phyloP scores from a whole-genome alignment of 73 alveolate species.

The Tetrahymena malaccensis region DNA sequence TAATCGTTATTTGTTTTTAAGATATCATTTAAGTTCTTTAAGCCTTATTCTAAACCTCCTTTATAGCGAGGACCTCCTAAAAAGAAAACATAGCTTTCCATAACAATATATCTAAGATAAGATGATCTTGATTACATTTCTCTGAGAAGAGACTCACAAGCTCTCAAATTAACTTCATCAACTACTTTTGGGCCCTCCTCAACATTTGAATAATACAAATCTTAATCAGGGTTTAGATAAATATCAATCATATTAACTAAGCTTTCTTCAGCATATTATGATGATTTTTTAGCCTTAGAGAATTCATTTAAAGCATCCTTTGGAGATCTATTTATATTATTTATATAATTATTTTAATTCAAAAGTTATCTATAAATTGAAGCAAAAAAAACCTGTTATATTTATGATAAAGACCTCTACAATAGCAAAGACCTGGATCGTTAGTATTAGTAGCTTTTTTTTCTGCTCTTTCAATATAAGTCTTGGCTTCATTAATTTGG shows the following conservation, averaged over 20 bases:
- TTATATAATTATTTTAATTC: too few species aligned
- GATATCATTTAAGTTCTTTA: constrained; percentile 52
- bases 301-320: constrained; percentile 84
- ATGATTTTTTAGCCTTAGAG: constrained; percentile 83
- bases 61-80: constrained; percentile 65
- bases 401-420: constrained; percentile 90
- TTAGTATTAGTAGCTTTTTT: constrained; percentile 46
- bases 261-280: constrained; percentile 83
- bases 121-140: constrained; percentile 25
- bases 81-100: constrained; percentile 71
- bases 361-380: too few species aligned
- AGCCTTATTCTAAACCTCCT: constrained; percentile 62
- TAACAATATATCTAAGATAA: constrained; percentile 22
- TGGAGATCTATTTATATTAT: constrained; percentile 51
- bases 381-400: constrained; percentile 14
- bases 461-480: constrained; percentile 61
- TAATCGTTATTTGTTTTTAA: constrained; percentile 66
- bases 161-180: constrained; percentile 21
- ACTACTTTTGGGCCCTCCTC: constrained; percentile 26
- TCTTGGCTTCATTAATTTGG: constrained; percentile 59
- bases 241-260: constrained; percentile 87
- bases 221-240: constrained; percentile 67
- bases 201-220: constrained; percentile 13
- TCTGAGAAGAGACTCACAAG: constrained; percentile 27
- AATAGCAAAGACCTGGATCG: constrained; percentile 88